Base-by-base conservation (phyloP, 1,284 basidiomycete species). In the Mycena sp. region DNA sequence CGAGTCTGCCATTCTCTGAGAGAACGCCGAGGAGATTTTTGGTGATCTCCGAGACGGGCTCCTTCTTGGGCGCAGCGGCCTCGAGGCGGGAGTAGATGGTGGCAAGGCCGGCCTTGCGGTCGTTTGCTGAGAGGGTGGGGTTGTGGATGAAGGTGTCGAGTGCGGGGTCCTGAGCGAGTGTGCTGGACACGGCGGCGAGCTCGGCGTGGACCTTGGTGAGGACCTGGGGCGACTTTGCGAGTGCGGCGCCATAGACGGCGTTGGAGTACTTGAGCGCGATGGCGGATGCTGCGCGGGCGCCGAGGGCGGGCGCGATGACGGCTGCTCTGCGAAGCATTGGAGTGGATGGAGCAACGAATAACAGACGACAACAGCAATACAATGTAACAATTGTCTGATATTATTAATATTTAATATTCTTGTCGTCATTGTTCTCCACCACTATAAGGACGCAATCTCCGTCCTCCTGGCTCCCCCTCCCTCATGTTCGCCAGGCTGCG, bases 201-300 rank as follows among this genome's bases (percentile, higher is more conserved):
- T 99, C 97, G 40, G 85, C 72, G 76, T 93, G 90, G 71, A 95
- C 93, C 78, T 94, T 92, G 80, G 80, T 88, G 76, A 98, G 88
- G 23, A 84, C 82, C 74, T 88, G 87, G 38, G 92, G 87, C 4
- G 92, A 93, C 82, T 95, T 93, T 73, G 89, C 85, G 74, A 96
- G 88, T 19, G 98, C 96, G 58, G 97, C 97, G 57, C 91, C 88
- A 82, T 94, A 99, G 69, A 94, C 87, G 28, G 98, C 97, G 64
- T 93, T 92, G 67, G 98, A 97, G 81, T 99, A 99, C 81, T 98
- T 99, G 77, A 87, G 82, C 48, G 93, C 87, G 69, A 94, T 89
- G 64, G 85, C 78, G 35, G 90, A 92, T 55, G 88, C 91, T 25
- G 88, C 85, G 54, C 92, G 89, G 65, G 85, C 85, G 67, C 85